A percentile compares a stretch with the other conserved stretches of the same genome.
Conservation (phyloP, 176 grass and related monocot species). For the Neostapfia colusana region DNA sequence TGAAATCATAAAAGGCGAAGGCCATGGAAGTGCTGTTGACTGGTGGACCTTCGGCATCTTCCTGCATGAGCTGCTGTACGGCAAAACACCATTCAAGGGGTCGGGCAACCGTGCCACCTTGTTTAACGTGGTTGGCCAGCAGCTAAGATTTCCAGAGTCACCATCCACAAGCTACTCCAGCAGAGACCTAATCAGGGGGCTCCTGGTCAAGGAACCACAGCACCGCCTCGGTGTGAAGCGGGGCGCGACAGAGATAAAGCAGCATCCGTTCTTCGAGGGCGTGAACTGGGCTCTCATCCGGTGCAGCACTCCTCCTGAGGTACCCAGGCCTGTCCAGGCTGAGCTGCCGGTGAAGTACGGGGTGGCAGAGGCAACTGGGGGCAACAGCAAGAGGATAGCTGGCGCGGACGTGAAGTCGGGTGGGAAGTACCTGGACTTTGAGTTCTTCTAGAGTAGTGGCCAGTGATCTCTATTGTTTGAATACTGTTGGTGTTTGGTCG, state of each 20-base stretch:
- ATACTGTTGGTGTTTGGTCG: conserved; percentile 26
- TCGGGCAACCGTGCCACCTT: conserved; percentile 83
- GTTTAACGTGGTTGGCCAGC: conserved; percentile 92
- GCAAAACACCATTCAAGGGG: conserved; percentile 99
- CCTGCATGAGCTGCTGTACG: conserved; percentile 75
- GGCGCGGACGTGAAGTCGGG: conserved; percentile 58
- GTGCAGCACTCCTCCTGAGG: conserved; percentile 80
- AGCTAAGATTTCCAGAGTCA: conserved; percentile 78
- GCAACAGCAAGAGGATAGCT: conserved; percentile 62
- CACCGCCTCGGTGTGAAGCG: conserved; percentile 82
- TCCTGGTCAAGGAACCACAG: conserved; percentile 91
- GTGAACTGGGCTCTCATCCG: conserved; percentile 98
- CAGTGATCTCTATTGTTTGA: conserved; percentile 29
- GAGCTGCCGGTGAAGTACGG: conserved; percentile 64
- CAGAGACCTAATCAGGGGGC: conserved; percentile 81
- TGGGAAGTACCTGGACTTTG: conserved; percentile 92
- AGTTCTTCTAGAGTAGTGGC: conserved; percentile 78
- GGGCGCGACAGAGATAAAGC: conserved; percentile 93
- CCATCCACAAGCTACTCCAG: conserved; percentile 69
- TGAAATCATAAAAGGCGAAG: conserved; percentile 95
- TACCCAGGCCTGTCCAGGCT: conserved; percentile 64
- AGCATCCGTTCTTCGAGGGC: conserved; percentile 85
- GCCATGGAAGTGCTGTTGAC: conserved; percentile 92
- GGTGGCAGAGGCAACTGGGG: conserved; percentile 44
- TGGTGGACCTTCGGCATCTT: conserved; percentile 99